A percentile compares a stretch with the other conserved stretches of the same genome.
phyloP scores from a whole-genome alignment of 2,329 filamentous ascomycete species.

The Tolypocladium cylindrosporum region DNA sequence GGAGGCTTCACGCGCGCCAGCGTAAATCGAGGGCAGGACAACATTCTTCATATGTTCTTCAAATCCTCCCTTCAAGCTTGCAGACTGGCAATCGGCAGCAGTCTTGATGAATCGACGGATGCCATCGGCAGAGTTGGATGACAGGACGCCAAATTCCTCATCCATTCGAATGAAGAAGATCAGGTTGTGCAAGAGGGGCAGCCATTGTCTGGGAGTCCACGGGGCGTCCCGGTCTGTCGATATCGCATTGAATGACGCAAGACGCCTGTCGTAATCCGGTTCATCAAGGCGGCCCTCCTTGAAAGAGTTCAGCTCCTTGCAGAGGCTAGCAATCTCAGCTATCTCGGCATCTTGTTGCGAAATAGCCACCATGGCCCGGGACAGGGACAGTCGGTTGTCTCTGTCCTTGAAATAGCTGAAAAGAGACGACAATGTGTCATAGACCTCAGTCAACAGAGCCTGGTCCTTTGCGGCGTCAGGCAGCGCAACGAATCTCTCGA shows the following conservation, averaged over 20 bases:
- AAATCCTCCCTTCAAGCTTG: conserved; percentile 32
- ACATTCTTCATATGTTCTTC: conserved; percentile 50
- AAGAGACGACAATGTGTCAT: conserved; percentile 64
- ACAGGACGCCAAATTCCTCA: conserved; percentile 78
- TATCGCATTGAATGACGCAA: conserved; percentile 66
- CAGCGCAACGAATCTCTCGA: conserved; percentile 70
- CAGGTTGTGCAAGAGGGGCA: conserved; percentile 79
- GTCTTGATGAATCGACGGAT: conserved; percentile 69
- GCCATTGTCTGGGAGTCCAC: conserved; percentile 69
- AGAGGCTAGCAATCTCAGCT: conserved; percentile 56
- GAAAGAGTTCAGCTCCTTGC: conserved; percentile 72
- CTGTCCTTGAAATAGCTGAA: conserved; percentile 88
- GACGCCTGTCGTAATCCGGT: conserved; percentile 75
- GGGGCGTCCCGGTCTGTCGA: conserved; percentile 48
- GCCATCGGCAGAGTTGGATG: conserved; percentile 69
- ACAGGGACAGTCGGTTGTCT: conserved; percentile 63
- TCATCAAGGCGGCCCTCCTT: conserved; percentile 65
- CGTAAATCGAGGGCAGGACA: conserved; percentile 66
- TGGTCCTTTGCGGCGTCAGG: conserved; percentile 32
- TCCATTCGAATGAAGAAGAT: conserved; percentile 77
- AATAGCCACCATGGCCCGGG: conserved; percentile 62
- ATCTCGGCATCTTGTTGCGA: conserved; percentile 53
- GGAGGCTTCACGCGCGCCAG: conserved; percentile 66
- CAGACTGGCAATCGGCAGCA: conserved; percentile 29
- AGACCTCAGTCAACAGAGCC: conserved; percentile 52